Base-by-base conservation (phyloP, 208 protist genomes). In the Acanthamoeba divionensis region DNA sequence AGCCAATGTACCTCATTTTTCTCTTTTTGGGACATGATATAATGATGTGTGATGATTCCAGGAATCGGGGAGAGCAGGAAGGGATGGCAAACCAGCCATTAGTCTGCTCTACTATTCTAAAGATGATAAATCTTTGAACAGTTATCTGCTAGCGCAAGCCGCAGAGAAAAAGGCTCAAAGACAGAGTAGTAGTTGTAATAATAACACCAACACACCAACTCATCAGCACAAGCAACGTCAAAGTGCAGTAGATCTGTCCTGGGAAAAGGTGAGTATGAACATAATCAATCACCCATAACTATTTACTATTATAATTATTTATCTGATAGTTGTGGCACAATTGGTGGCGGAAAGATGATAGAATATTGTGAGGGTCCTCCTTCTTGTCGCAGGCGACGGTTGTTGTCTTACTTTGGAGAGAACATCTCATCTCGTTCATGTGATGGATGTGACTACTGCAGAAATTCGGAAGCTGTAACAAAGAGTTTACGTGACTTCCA, bases 1-100 rank as follows among this genome's bases (percentile, higher is more conserved):
- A 26, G 29, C 29, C 29, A 13, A 24, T 21, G 0, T 33, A 73
- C 15, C 31, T 29, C 15, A 8, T 38, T 13, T 47, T 21, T 38
- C 31, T 8, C 71, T 38, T 24, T 62, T 10, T 54, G 6, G 50
- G 7, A 29, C 15, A 55, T 62, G 48, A 12, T 13, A 55, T 29
- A 0, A 48, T 96, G 9, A 79, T 99, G 10, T 99, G 93, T 95
- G 93, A n/a, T 99, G 99, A 90, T 97, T 98, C 66, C 98, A 99
- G 93, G 98, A 99, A 89, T 97, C 96, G 29, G 98, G 98, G 26
- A 94, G 98, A 29, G 97, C 97, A 1, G 98, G 98, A 10, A 94
- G 98, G 71, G 98, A 99, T 91, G 98, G 98, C 10, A 8, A 95
- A 13, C 24, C 29, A 8, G 55, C 94, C 3, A 54, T 93, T 67